Conservation (phyloP, 1,284 basidiomycete species). For the Hemileia vastatrix region DNA sequence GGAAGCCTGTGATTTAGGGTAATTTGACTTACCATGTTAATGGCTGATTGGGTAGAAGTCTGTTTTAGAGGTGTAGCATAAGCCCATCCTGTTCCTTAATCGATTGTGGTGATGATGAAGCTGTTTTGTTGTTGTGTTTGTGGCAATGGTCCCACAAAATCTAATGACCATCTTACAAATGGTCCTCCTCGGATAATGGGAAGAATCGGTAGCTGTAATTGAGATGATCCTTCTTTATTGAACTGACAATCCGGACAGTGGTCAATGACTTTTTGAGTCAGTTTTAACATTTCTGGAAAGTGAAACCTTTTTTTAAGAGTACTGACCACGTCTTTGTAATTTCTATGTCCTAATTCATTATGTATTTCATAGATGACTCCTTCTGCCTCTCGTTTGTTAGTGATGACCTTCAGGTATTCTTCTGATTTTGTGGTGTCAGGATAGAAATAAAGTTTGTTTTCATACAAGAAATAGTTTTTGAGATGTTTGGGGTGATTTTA, state of each 20-base stretch:
- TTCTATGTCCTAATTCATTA: not conserved
- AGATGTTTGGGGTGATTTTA: slow-evolving; percentile 3
- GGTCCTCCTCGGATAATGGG: not conserved
- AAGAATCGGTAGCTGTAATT: not conserved
- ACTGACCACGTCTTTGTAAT: not conserved
- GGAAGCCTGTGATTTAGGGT: slow-evolving; percentile 2
- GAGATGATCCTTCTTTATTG: not conserved
- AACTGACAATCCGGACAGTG: not conserved
- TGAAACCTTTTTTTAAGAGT: not conserved
- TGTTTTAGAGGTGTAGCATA: not conserved
- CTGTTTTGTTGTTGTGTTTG: not conserved
- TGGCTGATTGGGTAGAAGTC: not conserved
- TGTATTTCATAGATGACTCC: too few relatives aligned
- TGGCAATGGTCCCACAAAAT: slow-evolving; percentile 3
- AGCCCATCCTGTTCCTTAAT: slow-evolving; percentile 10
- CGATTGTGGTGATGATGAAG: not conserved
- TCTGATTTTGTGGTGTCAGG: too few relatives aligned
- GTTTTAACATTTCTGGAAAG: not conserved
- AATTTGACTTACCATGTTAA: not conserved
- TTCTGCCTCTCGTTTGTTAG: too few relatives aligned
- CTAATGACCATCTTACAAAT: slow-evolving; percentile 2
- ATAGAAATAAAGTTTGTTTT: too few relatives aligned
- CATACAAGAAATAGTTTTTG: too few relatives aligned
- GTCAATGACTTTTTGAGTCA: not conserved
- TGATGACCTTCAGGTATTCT: too few relatives aligned